These are phyloP conservation scores for Eragrostis nindensis DNA, from an alignment of 176 grass and related monocot species.

Conservation along the genomic window DNA sequence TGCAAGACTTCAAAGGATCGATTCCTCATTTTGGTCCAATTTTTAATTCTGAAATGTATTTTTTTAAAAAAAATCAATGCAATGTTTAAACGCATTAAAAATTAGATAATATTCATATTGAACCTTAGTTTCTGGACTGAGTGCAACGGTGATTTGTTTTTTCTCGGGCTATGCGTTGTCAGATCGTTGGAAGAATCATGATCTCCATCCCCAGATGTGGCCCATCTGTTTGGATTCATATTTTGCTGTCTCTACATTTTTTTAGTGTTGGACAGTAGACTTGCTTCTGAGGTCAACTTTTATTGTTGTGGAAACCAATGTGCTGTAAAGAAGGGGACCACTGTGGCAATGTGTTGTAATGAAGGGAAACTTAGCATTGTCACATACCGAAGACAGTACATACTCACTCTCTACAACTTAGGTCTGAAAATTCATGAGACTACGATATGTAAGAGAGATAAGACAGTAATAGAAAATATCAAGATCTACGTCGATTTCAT, in stretches of 20 bases:
- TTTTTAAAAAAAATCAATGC: no score
- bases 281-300: conserved; percentile 18
- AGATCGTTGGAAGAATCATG: neutral
- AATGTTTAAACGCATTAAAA: no score
- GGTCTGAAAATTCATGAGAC: no score
- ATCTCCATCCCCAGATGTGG: neutral
- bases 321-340: neutral
- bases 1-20: neutral
- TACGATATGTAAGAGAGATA: no score
- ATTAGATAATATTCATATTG: no score
- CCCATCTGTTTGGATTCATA: neutral
- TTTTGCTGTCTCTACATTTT: neutral
- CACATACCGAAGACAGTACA: no score
- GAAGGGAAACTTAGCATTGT: no score
- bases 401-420: no score
- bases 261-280: neutral
- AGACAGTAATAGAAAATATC: no score
- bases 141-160: neutral
- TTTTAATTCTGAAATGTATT: neutral
- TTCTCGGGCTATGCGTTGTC: no score
- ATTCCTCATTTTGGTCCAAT: neutral
- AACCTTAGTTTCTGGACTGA: no score
- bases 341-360: neutral
- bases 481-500: no score
- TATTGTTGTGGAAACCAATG: neutral